Evolutionary conservation across 768 basidiomycete species (phyloP).

Genomic region (Boletus reticuloceps): DNA sequence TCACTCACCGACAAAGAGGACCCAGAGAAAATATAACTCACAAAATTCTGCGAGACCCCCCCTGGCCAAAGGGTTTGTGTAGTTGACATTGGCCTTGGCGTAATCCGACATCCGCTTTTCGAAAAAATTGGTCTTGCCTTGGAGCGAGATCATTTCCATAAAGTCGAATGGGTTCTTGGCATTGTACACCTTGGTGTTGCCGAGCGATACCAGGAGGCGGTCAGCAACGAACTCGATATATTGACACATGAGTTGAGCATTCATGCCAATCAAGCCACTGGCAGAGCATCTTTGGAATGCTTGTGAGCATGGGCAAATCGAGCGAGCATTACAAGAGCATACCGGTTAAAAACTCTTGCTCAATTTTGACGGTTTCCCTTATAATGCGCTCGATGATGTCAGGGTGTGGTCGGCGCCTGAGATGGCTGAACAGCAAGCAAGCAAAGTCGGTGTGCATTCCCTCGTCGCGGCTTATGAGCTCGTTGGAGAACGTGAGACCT

Average conservation of each 20-base stretch:
- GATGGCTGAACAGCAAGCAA: constrained; percentile 80
- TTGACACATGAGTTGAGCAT: constrained; percentile 77
- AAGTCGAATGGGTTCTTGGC: constrained; percentile 83
- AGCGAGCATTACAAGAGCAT: constrained; percentile 10
- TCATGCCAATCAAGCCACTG: constrained; percentile 91
- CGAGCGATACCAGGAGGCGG: constrained; percentile 80
- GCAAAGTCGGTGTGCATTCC: constrained; percentile 99
- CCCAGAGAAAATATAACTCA: constrained; percentile 22
- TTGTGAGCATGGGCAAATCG: background rate
- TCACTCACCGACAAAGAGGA: background rate
- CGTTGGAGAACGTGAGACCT: constrained; percentile 94
- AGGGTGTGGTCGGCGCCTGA: constrained; percentile 77
- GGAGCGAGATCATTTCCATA: constrained; percentile 91
- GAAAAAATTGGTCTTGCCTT: constrained; percentile 96
- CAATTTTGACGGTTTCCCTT: constrained; percentile 76
- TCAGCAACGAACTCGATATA: constrained; percentile 93
- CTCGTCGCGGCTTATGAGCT: constrained; percentile 93
- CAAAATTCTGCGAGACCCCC: constrained; percentile 28
- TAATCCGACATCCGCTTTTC: constrained; percentile 90
- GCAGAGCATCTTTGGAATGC: constrained; percentile 65
- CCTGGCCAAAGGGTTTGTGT: constrained; percentile 4
- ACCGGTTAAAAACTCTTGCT: constrained; percentile 83
- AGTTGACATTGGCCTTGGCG: constrained; percentile 56
- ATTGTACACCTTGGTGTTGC: constrained; percentile 75
- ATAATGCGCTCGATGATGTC: constrained; percentile 70